A percentile compares a stretch with the other conserved stretches of the same genome.
phyloP scores from a whole-genome alignment of 345 rosid genomes.

The Eucalyptus erythrocorys region DNA sequence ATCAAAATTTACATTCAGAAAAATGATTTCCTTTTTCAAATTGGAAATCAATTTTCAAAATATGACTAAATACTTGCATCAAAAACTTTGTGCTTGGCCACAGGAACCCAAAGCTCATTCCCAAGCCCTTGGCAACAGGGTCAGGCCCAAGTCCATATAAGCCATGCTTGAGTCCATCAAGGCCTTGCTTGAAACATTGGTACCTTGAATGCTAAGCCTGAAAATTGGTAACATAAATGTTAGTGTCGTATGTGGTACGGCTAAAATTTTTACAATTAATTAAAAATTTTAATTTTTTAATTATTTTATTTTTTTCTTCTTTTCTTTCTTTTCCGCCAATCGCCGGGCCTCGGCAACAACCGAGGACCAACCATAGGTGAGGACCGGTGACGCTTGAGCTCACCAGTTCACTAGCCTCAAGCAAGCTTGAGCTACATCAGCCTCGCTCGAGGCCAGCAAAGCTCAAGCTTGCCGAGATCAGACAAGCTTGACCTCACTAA shows the following conservation, averaged over 20 bases:
- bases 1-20: not conserved
- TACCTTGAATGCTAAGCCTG: rapidly evolving
- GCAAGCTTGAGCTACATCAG: not conserved
- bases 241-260: not conserved
- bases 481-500: rapidly evolving
- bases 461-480: not conserved
- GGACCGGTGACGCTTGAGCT: rapidly evolving
- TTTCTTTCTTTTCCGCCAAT: too few species aligned
- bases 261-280: too few species aligned
- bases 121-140: not conserved
- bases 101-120: not conserved
- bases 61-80: too few species aligned
- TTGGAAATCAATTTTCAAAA: too few species aligned
- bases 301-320: rapidly evolving
- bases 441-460: not conserved
- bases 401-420: not conserved
- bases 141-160: rapidly evolving
- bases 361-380: not conserved
- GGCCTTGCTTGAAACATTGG: not conserved
- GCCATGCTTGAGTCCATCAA: not conserved
- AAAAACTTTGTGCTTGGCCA: too few species aligned
- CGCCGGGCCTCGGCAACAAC: rapidly evolving
- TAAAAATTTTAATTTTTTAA: too few species aligned
- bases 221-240: not conserved
- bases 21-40: too few species aligned